Base-by-base conservation (phyloP, 805 yeast species). In the Brettanomyces nanus region DNA sequence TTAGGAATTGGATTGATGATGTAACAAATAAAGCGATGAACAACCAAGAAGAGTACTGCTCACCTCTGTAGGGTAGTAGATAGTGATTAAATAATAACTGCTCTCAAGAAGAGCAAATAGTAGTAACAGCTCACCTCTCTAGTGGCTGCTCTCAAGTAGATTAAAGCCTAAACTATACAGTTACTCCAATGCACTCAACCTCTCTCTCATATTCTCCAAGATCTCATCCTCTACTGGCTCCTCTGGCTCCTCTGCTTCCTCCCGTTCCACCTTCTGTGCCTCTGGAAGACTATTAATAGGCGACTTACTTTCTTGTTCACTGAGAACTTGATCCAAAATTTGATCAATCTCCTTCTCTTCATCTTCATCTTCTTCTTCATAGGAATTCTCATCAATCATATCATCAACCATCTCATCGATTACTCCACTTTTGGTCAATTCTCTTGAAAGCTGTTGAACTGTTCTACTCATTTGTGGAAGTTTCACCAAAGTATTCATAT, bases 341-440 rank as follows among this genome's bases (percentile, higher is more conserved):
- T 75, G 73, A 42, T 81, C 75, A 17, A 85, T 79, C 29, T 42
- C 44, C 17, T 71, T 74, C 30, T 69, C 75, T 22, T 78, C 80
- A 39, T 83, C 90, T 30, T 68, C 68, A 30, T 74, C 69, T 42
- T 77, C 84, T 15, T 73, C 81, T 34, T 72, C 80, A 22, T 79
- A 85, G 17, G 72, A 79, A 41, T 75, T 61, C 35, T 68, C 61
- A 43, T 89, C 97, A 42, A 90, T 67, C 44, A 85, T 77, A 54
- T 92, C 99, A 40, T 84, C 86, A 55, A 89, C 80, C 97, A 92
- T 92, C 55, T 92, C 98, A 47, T 85, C 85, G 38, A 92, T 86
- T 32, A 92, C 73, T 0, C 92, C 92, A 10, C 84, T 75, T 58
- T 80, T 83, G 75, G 84, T 78, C 49, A 90, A 69, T 61, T 92